Base-by-base conservation (phyloP, 164 flowering plant species). In the Houttuynia cordata region DNA sequence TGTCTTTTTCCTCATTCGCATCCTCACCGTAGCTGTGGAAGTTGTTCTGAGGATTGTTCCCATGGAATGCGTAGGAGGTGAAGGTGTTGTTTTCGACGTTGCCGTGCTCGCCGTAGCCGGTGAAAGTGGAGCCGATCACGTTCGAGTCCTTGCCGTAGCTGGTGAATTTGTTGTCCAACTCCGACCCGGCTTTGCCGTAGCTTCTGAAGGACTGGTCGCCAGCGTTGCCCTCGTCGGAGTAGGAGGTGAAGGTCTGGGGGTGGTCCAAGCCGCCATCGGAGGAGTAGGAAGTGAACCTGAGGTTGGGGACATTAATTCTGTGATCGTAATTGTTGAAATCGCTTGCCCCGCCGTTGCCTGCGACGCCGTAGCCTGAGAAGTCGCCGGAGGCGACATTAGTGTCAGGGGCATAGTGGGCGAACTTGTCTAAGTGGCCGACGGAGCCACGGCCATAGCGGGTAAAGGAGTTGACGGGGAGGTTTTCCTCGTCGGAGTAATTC, bases 401-500 rank as follows among this genome's bases (percentile, higher is more conserved):
- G 52, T 83, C 79, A 1, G 42, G 61, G 3, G 76, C 80, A 59
- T 91, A 91, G 71, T 62, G 71, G 0, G 79, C 8, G 75, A 91
- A 91, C 20, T 30, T 66, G 34, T 83, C 97, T 5, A 34, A 15
- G 68, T 76, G 97, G 15, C 79, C 81, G 12, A 57, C 62, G 0
- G 93, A 66, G 45, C 57, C 73, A 7, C 75, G 58, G 74, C 87
- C 81, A 80, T 91, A 91, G 0, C 78, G 67, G 34, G 69, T 50
- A 76, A 91, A 91, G 19, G 84, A 70, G 62, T 81, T 71, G 23
- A 56, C 47, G 17, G 77, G 75, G 34, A 75, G 24, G 73, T 91
- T 86, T 15, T 71, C 52, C 30, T 66, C 75, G 40, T 71, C 79
- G 0, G 96, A 88, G 79, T 91, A 91, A 76, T 79, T 85, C 75